Conservation (phyloP, 2,329 filamentous ascomycete genomes). For the Penicillium crustosum region DNA sequence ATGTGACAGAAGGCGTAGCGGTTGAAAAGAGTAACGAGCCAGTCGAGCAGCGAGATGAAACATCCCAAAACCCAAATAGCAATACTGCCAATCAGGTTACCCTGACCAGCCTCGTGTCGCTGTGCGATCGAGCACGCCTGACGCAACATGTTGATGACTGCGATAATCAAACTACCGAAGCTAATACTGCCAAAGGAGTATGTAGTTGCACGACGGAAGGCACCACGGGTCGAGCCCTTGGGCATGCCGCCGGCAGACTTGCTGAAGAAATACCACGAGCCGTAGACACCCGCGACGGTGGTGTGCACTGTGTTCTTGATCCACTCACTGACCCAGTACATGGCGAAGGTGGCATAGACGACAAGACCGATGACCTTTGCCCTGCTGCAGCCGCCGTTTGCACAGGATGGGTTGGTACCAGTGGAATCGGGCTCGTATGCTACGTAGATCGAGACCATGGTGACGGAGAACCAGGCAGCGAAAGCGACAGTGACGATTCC, state of each 20-base stretch:
- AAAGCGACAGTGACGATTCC: slow-evolving; percentile 74
- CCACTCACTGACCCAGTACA: slow-evolving; percentile 92
- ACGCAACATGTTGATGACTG: slow-evolving; percentile 80
- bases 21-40: slow-evolving; percentile 86
- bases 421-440: slow-evolving; percentile 66
- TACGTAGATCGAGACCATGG: slow-evolving; percentile 80
- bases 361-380: slow-evolving; percentile 81
- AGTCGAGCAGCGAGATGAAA: slow-evolving; percentile 74
- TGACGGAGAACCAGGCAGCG: slow-evolving; percentile 82
- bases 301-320: slow-evolving; percentile 92
- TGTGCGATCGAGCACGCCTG: slow-evolving; percentile 79
- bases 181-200: slow-evolving; percentile 92
- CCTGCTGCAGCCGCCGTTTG: slow-evolving; percentile 63
- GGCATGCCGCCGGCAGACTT: slow-evolving; percentile 65
- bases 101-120: slow-evolving; percentile 62
- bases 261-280: slow-evolving; percentile 84
- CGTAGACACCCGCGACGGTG: slow-evolving; percentile 83
- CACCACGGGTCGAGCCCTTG: slow-evolving; percentile 76
- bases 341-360: slow-evolving; percentile 84
- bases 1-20: slow-evolving; percentile 92
- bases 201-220: slow-evolving; percentile 76
- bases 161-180: slow-evolving; percentile 80
- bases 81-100: slow-evolving; percentile 66
- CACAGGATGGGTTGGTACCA: slow-evolving; percentile 55
- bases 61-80: slow-evolving; percentile 75